Percentiles rank a stretch among this genome's conserved stretches.
Conservation (phyloP, 352 stramenopile genomes). For the Phytopythium montanum region DNA sequence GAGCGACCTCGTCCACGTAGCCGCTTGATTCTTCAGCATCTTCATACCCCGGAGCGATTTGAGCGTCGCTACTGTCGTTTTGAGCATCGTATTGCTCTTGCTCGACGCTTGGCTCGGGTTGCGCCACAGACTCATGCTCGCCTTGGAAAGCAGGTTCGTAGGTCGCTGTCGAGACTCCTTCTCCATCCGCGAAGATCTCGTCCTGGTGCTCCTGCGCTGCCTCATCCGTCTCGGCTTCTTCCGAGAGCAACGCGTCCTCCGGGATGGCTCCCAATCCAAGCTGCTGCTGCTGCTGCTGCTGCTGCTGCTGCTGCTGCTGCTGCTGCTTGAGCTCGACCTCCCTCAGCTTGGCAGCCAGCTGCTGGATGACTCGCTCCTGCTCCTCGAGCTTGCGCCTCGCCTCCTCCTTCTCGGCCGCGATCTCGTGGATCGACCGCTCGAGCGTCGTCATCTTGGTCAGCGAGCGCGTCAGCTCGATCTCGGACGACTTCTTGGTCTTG, state of each 20-base stretch:
- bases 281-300: conserved; percentile 15
- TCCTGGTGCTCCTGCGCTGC: neutral
- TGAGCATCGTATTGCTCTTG: neutral
- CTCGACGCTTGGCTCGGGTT: neutral
- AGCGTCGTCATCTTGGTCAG: conserved; percentile 36
- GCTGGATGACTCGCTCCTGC: conserved; percentile 39
- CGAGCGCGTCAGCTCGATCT: conserved; percentile 46
- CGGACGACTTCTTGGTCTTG: conserved; percentile 42
- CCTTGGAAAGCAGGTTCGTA: neutral
- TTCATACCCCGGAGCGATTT: neutral
- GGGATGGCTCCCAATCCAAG: conserved; percentile 3
- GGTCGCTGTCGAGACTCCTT: neutral
- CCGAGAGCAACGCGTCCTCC: neutral
- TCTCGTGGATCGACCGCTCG: conserved; percentile 39
- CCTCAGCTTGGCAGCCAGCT: conserved; percentile 34
- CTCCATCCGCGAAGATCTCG: neutral
- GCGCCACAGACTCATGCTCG: neutral
- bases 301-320: conserved; percentile 16
- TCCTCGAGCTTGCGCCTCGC: conserved; percentile 29
- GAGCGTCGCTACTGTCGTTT: neutral
- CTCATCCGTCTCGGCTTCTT: neutral
- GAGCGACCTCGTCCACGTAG: neutral
- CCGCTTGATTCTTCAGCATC: neutral
- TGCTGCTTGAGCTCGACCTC: conserved; percentile 19
- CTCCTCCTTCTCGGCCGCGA: conserved; percentile 29